Evolutionary conservation across 2,329 filamentous ascomycete genomes (phyloP).

Genomic region (Hymenoscyphus salicellus): DNA sequence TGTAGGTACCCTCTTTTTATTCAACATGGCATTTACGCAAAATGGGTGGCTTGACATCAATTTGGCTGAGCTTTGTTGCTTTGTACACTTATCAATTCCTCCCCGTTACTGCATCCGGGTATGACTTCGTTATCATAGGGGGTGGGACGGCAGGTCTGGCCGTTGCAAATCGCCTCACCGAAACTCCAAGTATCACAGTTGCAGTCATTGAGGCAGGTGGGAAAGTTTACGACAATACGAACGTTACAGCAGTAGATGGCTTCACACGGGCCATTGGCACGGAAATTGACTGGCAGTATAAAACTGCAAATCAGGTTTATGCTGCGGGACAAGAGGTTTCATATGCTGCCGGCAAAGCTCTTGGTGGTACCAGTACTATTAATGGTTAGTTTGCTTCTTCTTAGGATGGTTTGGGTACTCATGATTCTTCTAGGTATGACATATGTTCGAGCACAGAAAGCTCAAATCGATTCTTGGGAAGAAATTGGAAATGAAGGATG

Average conservation of each 20-base stretch:
- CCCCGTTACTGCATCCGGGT: neutral
- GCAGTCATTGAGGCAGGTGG: constrained; percentile 27
- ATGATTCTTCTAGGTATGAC: constrained; percentile 16
- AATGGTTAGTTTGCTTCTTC: constrained; percentile 25
- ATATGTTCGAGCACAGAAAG: constrained; percentile 19
- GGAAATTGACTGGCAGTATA: constrained; percentile 25
- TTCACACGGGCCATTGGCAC: constrained; percentile 19
- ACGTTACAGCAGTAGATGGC: constrained; percentile 17
- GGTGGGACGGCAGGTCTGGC: constrained; percentile 25
- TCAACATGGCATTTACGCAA: neutral
- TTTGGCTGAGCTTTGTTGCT: neutral
- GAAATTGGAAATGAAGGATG: constrained; percentile 43
- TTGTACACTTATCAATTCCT: neutral
- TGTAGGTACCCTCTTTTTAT: neutral
- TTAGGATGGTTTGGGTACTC: neutral
- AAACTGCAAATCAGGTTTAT: constrained; percentile 16
- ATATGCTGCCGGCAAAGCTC: constrained; percentile 21
- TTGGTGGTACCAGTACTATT: constrained; percentile 22
- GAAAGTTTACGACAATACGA: constrained; percentile 17
- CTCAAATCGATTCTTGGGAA: constrained; percentile 41
- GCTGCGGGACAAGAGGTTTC: constrained; percentile 11
- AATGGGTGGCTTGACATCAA: neutral
- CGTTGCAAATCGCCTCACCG: constrained; percentile 25
- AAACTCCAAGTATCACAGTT: constrained; percentile 18
- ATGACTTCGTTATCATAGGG: constrained; percentile 24